Conservation (phyloP, 176 grass and related monocot genomes). For the Saccharum spontaneum region DNA sequence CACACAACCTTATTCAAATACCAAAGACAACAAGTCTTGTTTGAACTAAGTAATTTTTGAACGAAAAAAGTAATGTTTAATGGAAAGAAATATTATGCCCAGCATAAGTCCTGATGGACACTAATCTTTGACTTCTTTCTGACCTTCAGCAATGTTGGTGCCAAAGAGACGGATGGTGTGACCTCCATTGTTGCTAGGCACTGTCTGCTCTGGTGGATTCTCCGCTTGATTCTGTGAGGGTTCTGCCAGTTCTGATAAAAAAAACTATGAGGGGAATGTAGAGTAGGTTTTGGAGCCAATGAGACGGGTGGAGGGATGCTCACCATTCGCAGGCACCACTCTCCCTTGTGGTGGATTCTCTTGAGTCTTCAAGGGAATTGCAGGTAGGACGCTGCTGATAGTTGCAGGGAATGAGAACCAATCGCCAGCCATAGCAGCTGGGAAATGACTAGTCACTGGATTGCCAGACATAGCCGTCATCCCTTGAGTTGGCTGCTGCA, state of each 20-base stretch:
- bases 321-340: not conserved
- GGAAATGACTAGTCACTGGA: not conserved
- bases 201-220: not conserved
- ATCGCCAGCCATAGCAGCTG: no score
- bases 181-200: not conserved
- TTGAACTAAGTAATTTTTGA: not conserved
- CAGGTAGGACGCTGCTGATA: no score
- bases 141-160: not conserved
- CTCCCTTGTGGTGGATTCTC: not conserved
- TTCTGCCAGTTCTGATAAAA: no score
- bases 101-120: not conserved
- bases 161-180: constrained; percentile 16
- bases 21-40: constrained; percentile 11
- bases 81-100: not conserved
- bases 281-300: not conserved
- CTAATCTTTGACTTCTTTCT: not conserved
- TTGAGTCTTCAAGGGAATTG: not conserved
- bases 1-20: not conserved
- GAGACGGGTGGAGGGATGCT: not conserved
- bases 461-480: not conserved
- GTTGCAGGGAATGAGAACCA: no score
- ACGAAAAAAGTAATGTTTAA: not conserved
- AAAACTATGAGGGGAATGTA: no score
- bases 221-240: not conserved
- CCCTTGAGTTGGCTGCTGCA: not conserved